Evolutionary conservation across 768 basidiomycete genomes (phyloP), one percentile per base, ranked within the genome.

Genomic region (Termitomyces titanicus): DNA sequence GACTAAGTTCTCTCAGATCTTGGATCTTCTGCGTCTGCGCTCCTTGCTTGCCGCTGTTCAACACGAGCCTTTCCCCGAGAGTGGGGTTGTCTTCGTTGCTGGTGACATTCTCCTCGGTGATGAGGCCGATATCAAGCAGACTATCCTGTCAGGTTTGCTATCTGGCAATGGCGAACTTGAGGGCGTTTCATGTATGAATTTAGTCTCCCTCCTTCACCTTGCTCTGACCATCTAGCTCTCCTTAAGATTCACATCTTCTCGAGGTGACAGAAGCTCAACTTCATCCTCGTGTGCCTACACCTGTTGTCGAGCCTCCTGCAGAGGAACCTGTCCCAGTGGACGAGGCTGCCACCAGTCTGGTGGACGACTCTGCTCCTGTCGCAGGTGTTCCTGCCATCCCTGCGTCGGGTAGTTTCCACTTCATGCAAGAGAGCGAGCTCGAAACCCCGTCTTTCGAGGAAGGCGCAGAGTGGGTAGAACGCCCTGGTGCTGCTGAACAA

Each of bases 351-450:
- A n/a, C n/a, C n/a, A n/a, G n/a, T n/a, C 73, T 74, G 44, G 40
- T 64, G 2, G 74, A 76, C 5, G 35, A 37, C 1, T n/a, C 24
- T 0, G 54, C 62, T 25, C 60, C 67, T 13, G 74, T 79, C 35
- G 69, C 73, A 47, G 79, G 72, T 53, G 69, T 81, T 42, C 74
- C 81, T 25, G 62, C 58, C 46, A 64, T 70, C 62, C 68, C 69
- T 61, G 66, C 70, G 7, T 73, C 84, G 0, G 77, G 78, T 53
- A 81, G 84, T 69, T 86, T 91, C 78, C 82, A 81, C 63, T 93
- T 92, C 69, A 87, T 93, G 74, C 85, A 90, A 68, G 86, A 80
- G 55, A 91, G 89, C 67, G 90, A 92, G 63, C 75, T 92, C 34
- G 89, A 89, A 57, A 66, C 76, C 0, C 45, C 77, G 20, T 63